These are phyloP conservation scores for Lodderomyces theae DNA, from an alignment of 1,139 yeast species.

Conservation along the genomic window DNA sequence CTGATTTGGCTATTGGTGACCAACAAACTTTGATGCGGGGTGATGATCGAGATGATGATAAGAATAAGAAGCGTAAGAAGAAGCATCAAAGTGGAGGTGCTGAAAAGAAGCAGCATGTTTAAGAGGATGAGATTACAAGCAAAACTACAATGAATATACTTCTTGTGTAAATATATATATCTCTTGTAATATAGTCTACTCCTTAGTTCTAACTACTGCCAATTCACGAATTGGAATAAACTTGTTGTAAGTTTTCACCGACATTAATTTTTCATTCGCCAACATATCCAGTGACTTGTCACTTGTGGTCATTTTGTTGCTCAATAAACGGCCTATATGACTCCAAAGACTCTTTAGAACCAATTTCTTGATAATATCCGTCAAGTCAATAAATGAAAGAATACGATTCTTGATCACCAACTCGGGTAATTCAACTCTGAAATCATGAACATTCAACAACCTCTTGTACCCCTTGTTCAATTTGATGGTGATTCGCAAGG, in stretches of 20 bases:
- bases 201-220: slow-evolving; percentile 7
- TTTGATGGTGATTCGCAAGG: slow-evolving; percentile 55
- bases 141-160: background rate
- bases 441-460: slow-evolving; percentile 59
- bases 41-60: slow-evolving; percentile 39
- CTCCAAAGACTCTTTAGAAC: slow-evolving; percentile 51
- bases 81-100: slow-evolving; percentile 31
- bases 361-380: slow-evolving; percentile 49
- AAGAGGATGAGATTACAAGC: no score
- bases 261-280: slow-evolving; percentile 20
- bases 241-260: slow-evolving; percentile 27
- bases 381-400: slow-evolving; percentile 53
- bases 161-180: background rate
- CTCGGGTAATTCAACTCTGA: slow-evolving; percentile 53
- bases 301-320: slow-evolving; percentile 45
- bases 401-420: slow-evolving; percentile 47
- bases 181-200: background rate
- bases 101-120: slow-evolving; percentile 39
- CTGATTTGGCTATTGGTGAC: slow-evolving; percentile 64
- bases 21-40: slow-evolving; percentile 44
- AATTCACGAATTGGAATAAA: slow-evolving; percentile 16
- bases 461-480: slow-evolving; percentile 54
- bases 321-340: slow-evolving; percentile 58
- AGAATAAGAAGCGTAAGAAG: slow-evolving; percentile 35
- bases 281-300: slow-evolving; percentile 1